A percentile compares a stretch with the other conserved stretches of the same genome.
Evolutionary conservation across 2,329 filamentous ascomycete genomes (phyloP).

Genomic region (Teratosphaeria epicoccoides): DNA sequence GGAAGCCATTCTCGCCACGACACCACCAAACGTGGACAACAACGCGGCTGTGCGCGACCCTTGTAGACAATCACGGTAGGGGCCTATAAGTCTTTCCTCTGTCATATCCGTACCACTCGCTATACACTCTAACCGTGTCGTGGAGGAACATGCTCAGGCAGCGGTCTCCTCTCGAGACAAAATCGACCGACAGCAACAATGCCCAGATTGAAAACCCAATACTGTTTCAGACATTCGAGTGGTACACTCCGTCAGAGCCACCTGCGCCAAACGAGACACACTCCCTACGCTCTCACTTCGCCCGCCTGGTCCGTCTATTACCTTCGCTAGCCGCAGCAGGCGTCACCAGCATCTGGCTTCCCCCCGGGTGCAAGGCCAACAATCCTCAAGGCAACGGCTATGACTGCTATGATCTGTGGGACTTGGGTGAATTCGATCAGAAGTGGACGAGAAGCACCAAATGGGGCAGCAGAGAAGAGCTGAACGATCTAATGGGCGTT

Average conservation of each 20-base stretch:
- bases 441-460: slow-evolving; percentile 54
- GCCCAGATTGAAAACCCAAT: slow-evolving; percentile 26
- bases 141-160: not conserved
- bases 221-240: slow-evolving; percentile 63
- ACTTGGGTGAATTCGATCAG: slow-evolving; percentile 63
- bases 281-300: slow-evolving; percentile 37
- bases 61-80: not conserved
- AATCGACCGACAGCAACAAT: not conserved
- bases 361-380: slow-evolving; percentile 59
- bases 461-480: slow-evolving; percentile 56
- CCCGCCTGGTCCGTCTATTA: slow-evolving; percentile 16
- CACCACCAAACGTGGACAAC: not conserved
- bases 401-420: slow-evolving; percentile 52
- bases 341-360: slow-evolving; percentile 54
- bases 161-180: not conserved
- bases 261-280: slow-evolving; percentile 17
- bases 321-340: slow-evolving; percentile 38
- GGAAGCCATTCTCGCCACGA: not conserved
- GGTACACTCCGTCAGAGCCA: slow-evolving; percentile 50
- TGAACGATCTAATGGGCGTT: slow-evolving; percentile 41
- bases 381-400: slow-evolving; percentile 52
- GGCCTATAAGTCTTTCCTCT: not conserved
- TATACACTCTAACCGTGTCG: not conserved
- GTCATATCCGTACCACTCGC: not conserved
- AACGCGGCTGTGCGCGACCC: not conserved